Base-by-base conservation (phyloP, 257 asterid species). In the Catharanthus roseus region DNA sequence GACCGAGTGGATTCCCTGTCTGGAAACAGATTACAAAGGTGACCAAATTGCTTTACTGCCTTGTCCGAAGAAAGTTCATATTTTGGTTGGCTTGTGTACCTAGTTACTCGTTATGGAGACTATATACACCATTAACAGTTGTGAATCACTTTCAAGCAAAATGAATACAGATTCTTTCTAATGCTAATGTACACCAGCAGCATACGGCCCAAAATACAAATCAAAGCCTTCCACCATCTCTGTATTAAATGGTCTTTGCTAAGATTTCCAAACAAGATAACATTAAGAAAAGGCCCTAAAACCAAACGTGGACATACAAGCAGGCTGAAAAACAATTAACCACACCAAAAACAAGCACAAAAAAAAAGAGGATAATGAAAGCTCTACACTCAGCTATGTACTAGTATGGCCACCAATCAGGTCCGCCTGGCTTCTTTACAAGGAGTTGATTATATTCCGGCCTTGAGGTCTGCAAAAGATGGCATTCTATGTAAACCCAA, bases 361-460 rank as follows among this genome's bases (percentile, higher is more conserved):
- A 62, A 33, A n/a, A 18, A 39, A 42, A 13, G 24, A 19, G 68
- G 38, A 33, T 8, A 38, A 38, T n/a, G 39, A 70, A 60, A 57
- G 38, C 58, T 68, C 66, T 16, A 65, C 23, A 28, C 5, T 64
- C 41, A 3, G 36, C 55, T 21, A 51, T 54, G 58, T 54, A 21
- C 82, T 84, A 80, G 73, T 86, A 44, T 38, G 89, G 85, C 93
- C 96, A 90, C 97, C 97, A 87, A 75, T 87, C 92, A 69, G 81
- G 77, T 78, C 86, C 95, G 80, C 95, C 97, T 15, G 96, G 86
- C 83, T 91, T 93, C 96, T 85, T 89, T 84, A 93, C 95, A 61
- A 93, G 86, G 75, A 93, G 80, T 67, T 91, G 92, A 56, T 93
- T 93, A 68, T 93, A 93, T 77, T 91, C 97, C 3, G 98, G 97